Percentiles rank a stretch among this genome's conserved stretches.
These are phyloP conservation scores for Boletus rufocinnamomeus DNA, from an alignment of 768 basidiomycete genomes.

Conservation along the genomic window DNA sequence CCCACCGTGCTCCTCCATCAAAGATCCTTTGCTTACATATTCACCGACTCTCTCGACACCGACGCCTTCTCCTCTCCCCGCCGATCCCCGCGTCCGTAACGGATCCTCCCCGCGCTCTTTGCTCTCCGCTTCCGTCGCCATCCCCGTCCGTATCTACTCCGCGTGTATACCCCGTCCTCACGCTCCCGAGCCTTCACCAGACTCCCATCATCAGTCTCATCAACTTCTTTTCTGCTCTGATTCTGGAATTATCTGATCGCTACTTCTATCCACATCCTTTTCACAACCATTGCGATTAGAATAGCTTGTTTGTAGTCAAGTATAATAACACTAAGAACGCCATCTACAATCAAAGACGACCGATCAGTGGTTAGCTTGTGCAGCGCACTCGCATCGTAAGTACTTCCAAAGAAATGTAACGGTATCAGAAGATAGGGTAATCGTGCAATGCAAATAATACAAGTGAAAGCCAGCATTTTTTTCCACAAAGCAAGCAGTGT, in stretches of 20 bases:
- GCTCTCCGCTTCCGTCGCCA: slow-evolving; percentile 24
- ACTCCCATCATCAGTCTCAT: not conserved
- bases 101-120: slow-evolving; percentile 8
- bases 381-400: slow-evolving; percentile 21
- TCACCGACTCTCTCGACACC: slow-evolving; percentile 25
- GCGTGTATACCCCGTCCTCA: not conserved
- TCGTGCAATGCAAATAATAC: slow-evolving; percentile 38
- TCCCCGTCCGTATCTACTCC: not conserved
- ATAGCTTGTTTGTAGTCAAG: slow-evolving; percentile 32
- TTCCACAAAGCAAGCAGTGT: slow-evolving; percentile 25
- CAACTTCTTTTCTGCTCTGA: slow-evolving; percentile 26
- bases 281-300: slow-evolving; percentile 25
- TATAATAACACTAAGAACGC: slow-evolving; percentile 34
- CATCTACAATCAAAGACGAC: slow-evolving; percentile 23
- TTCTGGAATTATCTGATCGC: slow-evolving; percentile 16
- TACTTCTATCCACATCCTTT: not conserved
- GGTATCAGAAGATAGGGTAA: slow-evolving; percentile 19
- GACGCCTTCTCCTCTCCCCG: slow-evolving; percentile 18
- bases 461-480: slow-evolving; percentile 29
- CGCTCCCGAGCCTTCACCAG: slow-evolving; percentile 17
- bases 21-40: slow-evolving; percentile 25
- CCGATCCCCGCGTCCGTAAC: slow-evolving; percentile 19
- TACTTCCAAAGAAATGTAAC: slow-evolving; percentile 27
- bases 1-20: slow-evolving; percentile 14
- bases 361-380: slow-evolving; percentile 20